These are phyloP conservation scores for Pestalotiopsis sp. DNA, from an alignment of 2,329 filamentous ascomycete genomes.

Conservation along the genomic window DNA sequence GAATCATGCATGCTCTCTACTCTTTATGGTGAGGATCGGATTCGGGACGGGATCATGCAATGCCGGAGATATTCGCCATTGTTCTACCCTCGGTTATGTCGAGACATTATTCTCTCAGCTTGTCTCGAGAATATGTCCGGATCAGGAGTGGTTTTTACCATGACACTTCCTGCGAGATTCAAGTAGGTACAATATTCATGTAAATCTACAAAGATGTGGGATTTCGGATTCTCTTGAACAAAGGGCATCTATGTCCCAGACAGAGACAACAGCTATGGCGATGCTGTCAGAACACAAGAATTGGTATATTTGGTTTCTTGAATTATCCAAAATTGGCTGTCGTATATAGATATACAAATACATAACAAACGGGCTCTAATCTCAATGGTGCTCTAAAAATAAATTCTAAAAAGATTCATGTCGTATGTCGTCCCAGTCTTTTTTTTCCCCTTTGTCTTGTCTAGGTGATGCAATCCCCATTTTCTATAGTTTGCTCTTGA, in stretches of 20 bases:
- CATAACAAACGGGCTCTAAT: neutral
- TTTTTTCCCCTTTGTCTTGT: neutral
- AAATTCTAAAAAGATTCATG: neutral
- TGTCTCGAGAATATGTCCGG: no score
- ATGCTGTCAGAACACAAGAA: neutral
- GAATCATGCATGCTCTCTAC: no score
- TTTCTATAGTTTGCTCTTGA: constrained; percentile 48
- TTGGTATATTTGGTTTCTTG: neutral
- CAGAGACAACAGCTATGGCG: neutral
- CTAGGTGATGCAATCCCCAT: neutral
- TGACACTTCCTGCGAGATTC: no score
- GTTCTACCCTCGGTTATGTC: no score
- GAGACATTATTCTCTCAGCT: no score
- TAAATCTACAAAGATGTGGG: no score
- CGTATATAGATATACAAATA: neutral
- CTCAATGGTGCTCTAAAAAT: neutral
- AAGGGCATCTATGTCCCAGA: no score
- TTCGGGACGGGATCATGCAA: no score
- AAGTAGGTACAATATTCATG: no score
- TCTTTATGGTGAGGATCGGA: no score
- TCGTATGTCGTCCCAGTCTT: neutral
- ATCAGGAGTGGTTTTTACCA: no score
- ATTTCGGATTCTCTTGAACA: neutral
- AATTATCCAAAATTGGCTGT: neutral
- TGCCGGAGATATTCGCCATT: no score